A percentile compares a stretch with the other conserved stretches of the same genome.
Conservation (phyloP, 2,329 filamentous ascomycete species). For the Sarocladiaceae sp. region DNA sequence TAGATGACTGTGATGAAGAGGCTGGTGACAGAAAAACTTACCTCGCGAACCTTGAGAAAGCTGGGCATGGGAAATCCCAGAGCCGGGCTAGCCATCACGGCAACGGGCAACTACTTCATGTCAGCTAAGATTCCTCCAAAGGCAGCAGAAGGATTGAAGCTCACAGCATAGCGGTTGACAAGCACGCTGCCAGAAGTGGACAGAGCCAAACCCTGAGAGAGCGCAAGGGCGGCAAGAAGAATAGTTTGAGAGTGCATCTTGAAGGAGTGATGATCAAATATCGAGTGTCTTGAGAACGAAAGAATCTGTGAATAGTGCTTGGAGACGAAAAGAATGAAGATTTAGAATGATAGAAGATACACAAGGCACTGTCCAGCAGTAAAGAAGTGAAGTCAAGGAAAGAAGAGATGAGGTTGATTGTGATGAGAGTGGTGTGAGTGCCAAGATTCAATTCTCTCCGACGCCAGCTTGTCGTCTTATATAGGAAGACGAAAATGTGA, state of each 20-base stretch:
- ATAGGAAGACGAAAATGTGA: too few relatives aligned
- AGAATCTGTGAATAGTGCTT: background rate
- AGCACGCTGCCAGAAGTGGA: conserved; percentile 12
- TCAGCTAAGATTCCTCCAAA: background rate
- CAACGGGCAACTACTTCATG: background rate
- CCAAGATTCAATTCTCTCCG: background rate
- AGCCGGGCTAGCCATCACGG: background rate
- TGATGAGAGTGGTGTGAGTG: background rate
- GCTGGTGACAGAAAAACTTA: background rate
- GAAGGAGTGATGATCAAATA: background rate
- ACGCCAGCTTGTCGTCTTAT: background rate
- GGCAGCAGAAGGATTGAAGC: background rate
- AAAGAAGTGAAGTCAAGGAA: conserved; percentile 1
- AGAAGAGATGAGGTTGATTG: background rate
- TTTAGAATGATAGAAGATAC: background rate
- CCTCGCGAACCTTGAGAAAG: conserved; percentile 13
- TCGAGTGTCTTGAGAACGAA: background rate
- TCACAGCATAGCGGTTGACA: conserved; percentile 4
- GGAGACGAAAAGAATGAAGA: background rate
- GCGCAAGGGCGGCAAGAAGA: conserved; percentile 9
- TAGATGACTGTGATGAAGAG: background rate
- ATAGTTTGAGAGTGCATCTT: conserved; percentile 10
- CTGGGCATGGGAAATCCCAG: conserved; percentile 1
- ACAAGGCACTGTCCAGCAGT: conserved; percentile 7
- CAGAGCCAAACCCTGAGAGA: conserved; percentile 13